Evolutionary conservation across 1,139 yeast species (phyloP), one percentile per base, ranked within the genome.

Genomic region (Geotrichum siamense): DNA sequence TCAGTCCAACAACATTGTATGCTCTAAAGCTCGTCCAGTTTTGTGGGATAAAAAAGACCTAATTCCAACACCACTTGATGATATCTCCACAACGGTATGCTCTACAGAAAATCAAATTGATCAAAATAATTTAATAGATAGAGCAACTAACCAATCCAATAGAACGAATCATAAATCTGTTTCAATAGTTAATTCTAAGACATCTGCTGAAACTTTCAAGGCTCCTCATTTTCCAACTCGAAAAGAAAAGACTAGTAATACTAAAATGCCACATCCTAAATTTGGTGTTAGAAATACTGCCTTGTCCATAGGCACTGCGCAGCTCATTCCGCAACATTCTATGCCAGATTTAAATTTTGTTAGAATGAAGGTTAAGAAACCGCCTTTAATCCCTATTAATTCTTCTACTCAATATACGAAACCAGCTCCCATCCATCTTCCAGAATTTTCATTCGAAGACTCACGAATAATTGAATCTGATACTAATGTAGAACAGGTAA

Each of bases 301-400:
- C 8, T 8, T 22, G 8, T 12, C 19, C 4, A 8, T n/a, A 5
- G 26, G 25, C 12, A 19, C 13, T n/a, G 25, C 37, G 19, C n/a
- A n/a, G 4, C 15, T 25, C 8, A 21, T 33, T 10, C 37, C 37
- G 5, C 37, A 33, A 21, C 37, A 33, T n/a, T n/a, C 16, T 5
- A 33, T 33, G 37, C 37, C 37, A 20, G 26, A 33, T 6, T 12
- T 33, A 12, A 33, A 6, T 9, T 33, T 33, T 33, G n/a, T 20
- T 9, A 33, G 27, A 33, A 9, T 9, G 17, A 19, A 33, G n/a
- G n/a, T n/a, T 9, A 5, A n/a, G 5, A 33, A 33, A 20, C 26
- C 5, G 10, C 34, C 21, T 10, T 19, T 16, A 28, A 10, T 13
- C 5, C 6, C 31, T 28, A 9, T 28, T 6, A 28, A 28, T 5